Conservation (phyloP, 2,329 filamentous ascomycete genomes). For the Monascus ruber region DNA sequence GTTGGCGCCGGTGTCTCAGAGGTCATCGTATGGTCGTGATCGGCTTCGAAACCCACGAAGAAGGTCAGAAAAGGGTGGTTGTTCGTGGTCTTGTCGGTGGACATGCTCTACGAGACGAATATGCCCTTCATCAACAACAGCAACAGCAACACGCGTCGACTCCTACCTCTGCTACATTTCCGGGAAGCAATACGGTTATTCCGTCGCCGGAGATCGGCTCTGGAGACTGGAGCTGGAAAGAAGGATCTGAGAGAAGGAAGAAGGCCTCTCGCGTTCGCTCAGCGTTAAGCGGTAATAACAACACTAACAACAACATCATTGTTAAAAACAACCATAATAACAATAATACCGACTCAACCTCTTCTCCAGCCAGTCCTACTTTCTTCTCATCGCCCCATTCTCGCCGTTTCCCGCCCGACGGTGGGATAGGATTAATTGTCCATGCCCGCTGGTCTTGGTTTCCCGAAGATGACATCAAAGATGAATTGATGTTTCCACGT, state of each 20-base stretch:
- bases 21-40: conserved; percentile 79
- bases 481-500: conserved; percentile 76
- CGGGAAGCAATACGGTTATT: conserved; percentile 15
- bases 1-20: conserved; percentile 71
- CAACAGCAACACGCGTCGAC: conserved; percentile 1
- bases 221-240: conserved; percentile 34
- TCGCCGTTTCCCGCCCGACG: conserved; percentile 57
- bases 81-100: conserved; percentile 70
- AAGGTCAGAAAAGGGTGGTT: conserved; percentile 57
- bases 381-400: conserved; percentile 4
- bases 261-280: conserved; percentile 24
- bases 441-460: conserved; percentile 68
- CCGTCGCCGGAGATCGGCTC: conserved; percentile 15
- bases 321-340: conserved; percentile 1
- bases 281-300: conserved; percentile 5
- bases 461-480: conserved; percentile 43
- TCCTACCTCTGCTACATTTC: conserved; percentile 4
- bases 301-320: conserved; percentile 1
- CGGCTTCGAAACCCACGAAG: conserved; percentile 58
- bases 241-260: conserved; percentile 26
- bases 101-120: conserved; percentile 51
- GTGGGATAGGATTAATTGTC: conserved; percentile 55
- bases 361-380: conserved; percentile 12
- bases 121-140: conserved; percentile 19
- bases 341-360: conserved; percentile 1